phyloP scores from a whole-genome alignment of 1,139 yeast genomes.

The Meyerozyma elateridarum region DNA sequence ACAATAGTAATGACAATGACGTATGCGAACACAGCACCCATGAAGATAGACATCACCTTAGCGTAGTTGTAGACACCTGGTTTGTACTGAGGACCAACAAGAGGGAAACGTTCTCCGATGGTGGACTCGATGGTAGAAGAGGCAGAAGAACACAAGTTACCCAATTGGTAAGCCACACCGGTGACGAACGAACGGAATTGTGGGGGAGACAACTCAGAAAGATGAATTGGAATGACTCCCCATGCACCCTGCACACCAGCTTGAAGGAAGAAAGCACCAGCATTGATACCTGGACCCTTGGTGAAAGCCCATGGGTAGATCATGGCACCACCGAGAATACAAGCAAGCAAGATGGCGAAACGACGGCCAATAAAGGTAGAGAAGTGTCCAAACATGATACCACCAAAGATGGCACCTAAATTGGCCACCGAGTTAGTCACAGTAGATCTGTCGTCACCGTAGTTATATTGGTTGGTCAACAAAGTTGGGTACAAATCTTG shows the following conservation, averaged over 20 bases:
- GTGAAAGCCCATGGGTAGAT: slow-evolving; percentile 73
- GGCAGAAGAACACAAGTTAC: slow-evolving; percentile 80
- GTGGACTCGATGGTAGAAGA: slow-evolving; percentile 79
- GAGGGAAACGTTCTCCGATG: slow-evolving; percentile 65
- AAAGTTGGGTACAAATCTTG: slow-evolving; percentile 71
- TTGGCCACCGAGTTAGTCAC: slow-evolving; percentile 69
- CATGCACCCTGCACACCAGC: slow-evolving; percentile 84
- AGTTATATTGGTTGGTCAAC: slow-evolving; percentile 49
- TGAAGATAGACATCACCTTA: slow-evolving; percentile 74
- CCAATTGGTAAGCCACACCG: slow-evolving; percentile 77
- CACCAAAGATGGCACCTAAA: slow-evolving; percentile 66
- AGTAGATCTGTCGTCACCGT: slow-evolving; percentile 48
- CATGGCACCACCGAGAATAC: slow-evolving; percentile 62
- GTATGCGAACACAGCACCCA: slow-evolving; percentile 72
- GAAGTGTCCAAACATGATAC: slow-evolving; percentile 56
- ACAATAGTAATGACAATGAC: slow-evolving; percentile 52
- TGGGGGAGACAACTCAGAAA: slow-evolving; percentile 74
- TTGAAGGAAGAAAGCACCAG: slow-evolving; percentile 76
- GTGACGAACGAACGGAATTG: slow-evolving; percentile 68
- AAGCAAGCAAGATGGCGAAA: slow-evolving; percentile 44
- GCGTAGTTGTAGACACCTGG: slow-evolving; percentile 24
- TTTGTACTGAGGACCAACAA: slow-evolving; percentile 12
- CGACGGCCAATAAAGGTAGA: slow-evolving; percentile 62
- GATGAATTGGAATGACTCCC: slow-evolving; percentile 80
- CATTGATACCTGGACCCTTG: slow-evolving; percentile 53